Base-by-base conservation (phyloP, 1,284 basidiomycete genomes). In the Sanghuangporus weigelae region DNA sequence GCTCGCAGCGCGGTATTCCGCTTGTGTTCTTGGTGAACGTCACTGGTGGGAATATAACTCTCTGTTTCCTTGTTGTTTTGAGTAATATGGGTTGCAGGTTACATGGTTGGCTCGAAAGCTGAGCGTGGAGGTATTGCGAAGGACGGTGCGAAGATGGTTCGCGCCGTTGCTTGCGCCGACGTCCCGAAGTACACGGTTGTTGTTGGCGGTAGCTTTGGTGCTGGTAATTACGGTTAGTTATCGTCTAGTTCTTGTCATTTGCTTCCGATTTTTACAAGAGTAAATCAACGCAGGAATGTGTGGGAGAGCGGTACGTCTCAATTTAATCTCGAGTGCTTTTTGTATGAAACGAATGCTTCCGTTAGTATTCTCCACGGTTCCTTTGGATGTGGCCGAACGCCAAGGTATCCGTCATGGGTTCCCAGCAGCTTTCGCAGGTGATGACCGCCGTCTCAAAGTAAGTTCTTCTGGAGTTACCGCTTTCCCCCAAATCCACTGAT, bases 311-410 rank as follows among this genome's bases (percentile, higher is more conserved):
- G 92, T 93, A 73, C 75, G 86, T 77, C 46, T 59, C 36, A 7
- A 16, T 31, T 8, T 14, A 36, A 38, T 19, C 19, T 14, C 16
- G 14, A 48, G 10, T 3, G 3, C 19, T 38, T 31, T n/a, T 39
- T 5, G 19, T 11, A n/a, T n/a, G 12, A 8, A 7, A 19, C 7
- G 14, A 57, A 38, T 51, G 31, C 3, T 40, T 60, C 56, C 40
- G 57, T 19, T 68, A 95, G 85, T 96, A 96, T 75, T 93, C 92
- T 10, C 95, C 95, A 2, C 83, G 95, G 65, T 97, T 98, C 82
- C 76, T 98, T 60, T 98, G 93, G 92, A 96, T 95, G 93, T 98
- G 96, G 95, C 95, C 95, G 89, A 96, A 96, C 69, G 93, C 95
- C 36, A 95, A 92, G 74, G 90, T 97, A 2, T 92, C 90, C n/a